Evolutionary conservation across 2,329 filamentous ascomycete species (phyloP).

Genomic region (Phyllosticta citribraziliensis): DNA sequence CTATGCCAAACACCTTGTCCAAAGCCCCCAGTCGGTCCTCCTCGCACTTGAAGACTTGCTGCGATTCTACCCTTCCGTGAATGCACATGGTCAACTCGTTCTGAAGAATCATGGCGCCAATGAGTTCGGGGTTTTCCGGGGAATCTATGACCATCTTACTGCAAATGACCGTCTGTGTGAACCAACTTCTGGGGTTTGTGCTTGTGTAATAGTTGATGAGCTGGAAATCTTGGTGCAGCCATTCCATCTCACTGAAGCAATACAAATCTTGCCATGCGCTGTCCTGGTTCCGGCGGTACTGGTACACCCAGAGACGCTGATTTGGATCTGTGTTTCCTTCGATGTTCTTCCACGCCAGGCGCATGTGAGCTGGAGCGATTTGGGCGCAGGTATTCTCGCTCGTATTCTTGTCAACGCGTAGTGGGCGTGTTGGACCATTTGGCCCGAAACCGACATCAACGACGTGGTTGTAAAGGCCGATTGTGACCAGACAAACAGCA

Average conservation of each 20-base stretch:
- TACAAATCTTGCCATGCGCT: conserved; percentile 52
- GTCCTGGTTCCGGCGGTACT: conserved; percentile 26
- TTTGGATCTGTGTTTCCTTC: conserved; percentile 22
- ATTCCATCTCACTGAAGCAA: conserved; percentile 46
- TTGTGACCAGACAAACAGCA: conserved; percentile 36
- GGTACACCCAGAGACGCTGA: conserved; percentile 36
- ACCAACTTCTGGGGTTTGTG: conserved; percentile 22
- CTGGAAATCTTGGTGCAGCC: conserved; percentile 22
- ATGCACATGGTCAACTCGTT: conserved; percentile 37
- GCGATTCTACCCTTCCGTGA: conserved; percentile 31
- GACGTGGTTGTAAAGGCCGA: conserved; percentile 23
- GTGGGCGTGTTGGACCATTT: conserved; percentile 28
- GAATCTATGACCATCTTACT: conserved; percentile 47
- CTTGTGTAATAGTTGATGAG: conserved; percentile 27
- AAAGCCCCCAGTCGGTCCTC: conserved; percentile 34
- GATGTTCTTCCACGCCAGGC: conserved; percentile 27
- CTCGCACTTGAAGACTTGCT: conserved; percentile 33
- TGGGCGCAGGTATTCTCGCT: conserved; percentile 13
- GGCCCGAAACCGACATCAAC: conserved; percentile 37
- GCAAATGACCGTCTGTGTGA: conserved; percentile 22
- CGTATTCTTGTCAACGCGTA: conserved; percentile 25
- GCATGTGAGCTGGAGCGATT: conserved; percentile 21
- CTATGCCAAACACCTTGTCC: conserved; percentile 36
- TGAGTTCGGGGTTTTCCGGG: conserved; percentile 23
- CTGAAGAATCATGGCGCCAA: conserved; percentile 32